A percentile compares a stretch with the other conserved stretches of the same genome.
These are phyloP conservation scores for Ensete glaucum DNA, from an alignment of 176 grass and related monocot species.

Conservation along the genomic window DNA sequence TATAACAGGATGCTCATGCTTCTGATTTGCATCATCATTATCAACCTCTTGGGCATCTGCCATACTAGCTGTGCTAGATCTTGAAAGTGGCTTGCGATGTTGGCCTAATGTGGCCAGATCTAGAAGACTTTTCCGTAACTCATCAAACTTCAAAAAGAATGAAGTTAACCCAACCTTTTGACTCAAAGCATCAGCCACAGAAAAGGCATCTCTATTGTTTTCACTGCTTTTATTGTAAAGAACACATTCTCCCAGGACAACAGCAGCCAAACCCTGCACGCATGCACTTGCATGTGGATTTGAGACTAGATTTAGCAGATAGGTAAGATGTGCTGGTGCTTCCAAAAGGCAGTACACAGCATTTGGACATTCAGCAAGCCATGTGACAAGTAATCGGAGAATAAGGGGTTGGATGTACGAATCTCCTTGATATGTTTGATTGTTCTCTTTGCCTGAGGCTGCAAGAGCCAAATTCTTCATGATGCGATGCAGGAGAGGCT, in stretches of 20 bases:
- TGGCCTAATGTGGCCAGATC: slow-evolving; percentile 30
- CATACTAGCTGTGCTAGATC: slow-evolving; percentile 77
- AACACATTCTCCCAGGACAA: slow-evolving; percentile 76
- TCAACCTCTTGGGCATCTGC: slow-evolving; percentile 65
- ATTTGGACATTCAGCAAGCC: slow-evolving; percentile 81
- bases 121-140: slow-evolving; percentile 51
- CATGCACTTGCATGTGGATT: slow-evolving; percentile 46
- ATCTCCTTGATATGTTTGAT: slow-evolving; percentile 38
- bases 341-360: slow-evolving; percentile 73
- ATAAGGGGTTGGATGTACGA: slow-evolving; percentile 62
- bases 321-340: slow-evolving; percentile 63
- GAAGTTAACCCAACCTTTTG: slow-evolving; percentile 73
- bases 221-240: slow-evolving; percentile 65
- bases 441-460: slow-evolving; percentile 52
- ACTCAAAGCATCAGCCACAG: slow-evolving; percentile 79
- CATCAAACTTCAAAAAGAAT: slow-evolving; percentile 83
- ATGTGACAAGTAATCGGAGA: slow-evolving; percentile 65
- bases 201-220: slow-evolving; percentile 68
- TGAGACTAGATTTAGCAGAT: slow-evolving; percentile 74
- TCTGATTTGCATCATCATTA: slow-evolving; percentile 51
- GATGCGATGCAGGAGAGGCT: slow-evolving; percentile 66
- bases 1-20: slow-evolving; percentile 59
- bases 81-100: slow-evolving; percentile 51
- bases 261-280: slow-evolving; percentile 76
- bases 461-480: slow-evolving; percentile 72